Percentiles rank a stretch among this genome's conserved stretches.
phyloP scores from a whole-genome alignment of 306 rosid species.

The Hippophae tibetana region DNA sequence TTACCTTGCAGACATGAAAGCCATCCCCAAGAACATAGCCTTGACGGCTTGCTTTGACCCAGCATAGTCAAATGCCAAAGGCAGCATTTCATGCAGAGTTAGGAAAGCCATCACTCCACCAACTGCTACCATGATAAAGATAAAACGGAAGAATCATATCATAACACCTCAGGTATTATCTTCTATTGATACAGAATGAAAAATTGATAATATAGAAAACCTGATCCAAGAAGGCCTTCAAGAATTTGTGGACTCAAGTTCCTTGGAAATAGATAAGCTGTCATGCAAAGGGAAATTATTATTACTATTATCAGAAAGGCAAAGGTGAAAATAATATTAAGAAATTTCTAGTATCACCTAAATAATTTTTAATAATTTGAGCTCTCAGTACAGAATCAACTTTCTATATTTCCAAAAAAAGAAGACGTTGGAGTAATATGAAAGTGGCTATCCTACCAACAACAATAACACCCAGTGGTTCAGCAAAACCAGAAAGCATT shows the following conservation, averaged over 20 bases:
- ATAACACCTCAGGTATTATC: background rate
- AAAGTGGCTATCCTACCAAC: conserved; percentile 59
- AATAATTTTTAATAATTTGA: background rate
- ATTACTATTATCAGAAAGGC: background rate
- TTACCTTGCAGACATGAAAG: conserved; percentile 96
- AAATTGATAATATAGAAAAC: conserved; percentile 28
- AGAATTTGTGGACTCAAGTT: conserved; percentile 84
- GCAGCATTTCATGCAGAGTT: conserved; percentile 93
- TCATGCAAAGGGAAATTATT: conserved; percentile 16
- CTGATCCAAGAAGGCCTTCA: conserved; percentile 93
- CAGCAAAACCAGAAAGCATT: conserved; percentile 93
- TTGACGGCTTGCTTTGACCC: conserved; percentile 86
- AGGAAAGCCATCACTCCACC: conserved; percentile 96
- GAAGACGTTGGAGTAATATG: conserved; percentile 10
- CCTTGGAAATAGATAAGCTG: conserved; percentile 93
- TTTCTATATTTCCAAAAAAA: background rate
- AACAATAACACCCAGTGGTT: conserved; percentile 84
- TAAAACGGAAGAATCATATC: conserved; percentile 7
- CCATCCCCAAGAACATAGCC: conserved; percentile 93
- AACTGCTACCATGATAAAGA: conserved; percentile 35
- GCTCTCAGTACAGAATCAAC: background rate
- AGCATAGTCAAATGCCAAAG: conserved; percentile 90
- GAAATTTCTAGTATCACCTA: background rate
- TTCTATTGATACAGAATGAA: background rate
- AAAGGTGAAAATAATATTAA: background rate